These are phyloP conservation scores for Wickerhamomyces sydowiorum DNA, from an alignment of 805 yeast species.

Conservation along the genomic window DNA sequence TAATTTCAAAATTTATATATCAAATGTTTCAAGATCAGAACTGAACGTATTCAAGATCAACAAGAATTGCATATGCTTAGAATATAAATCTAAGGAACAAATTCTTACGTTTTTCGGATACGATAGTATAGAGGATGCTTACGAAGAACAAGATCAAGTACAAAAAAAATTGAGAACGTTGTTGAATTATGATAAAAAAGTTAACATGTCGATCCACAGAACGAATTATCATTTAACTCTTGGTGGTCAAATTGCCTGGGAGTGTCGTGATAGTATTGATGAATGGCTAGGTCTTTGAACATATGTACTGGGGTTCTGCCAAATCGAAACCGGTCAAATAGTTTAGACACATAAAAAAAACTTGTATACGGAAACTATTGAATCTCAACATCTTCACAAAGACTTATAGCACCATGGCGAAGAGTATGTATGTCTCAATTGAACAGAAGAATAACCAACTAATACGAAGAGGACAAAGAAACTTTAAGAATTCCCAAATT, in stretches of 20 bases:
- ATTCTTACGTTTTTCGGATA: conserved; percentile 10
- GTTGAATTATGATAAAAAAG: background rate
- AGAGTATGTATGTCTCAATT: background rate
- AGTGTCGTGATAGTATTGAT: conserved; percentile 5
- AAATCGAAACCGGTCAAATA: no score
- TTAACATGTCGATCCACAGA: conserved; percentile 1
- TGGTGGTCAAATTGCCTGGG: conserved; percentile 10
- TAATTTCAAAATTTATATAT: conserved; percentile 11
- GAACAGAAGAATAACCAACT: background rate
- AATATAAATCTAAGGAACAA: conserved; percentile 8
- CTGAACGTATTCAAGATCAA: conserved; percentile 4
- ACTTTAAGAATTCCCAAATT: conserved; percentile 12
- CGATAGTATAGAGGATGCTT: conserved; percentile 3
- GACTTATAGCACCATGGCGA: background rate
- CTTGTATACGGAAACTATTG: no score
- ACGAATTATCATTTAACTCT: conserved; percentile 3
- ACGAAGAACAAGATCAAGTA: background rate
- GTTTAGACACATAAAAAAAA: no score
- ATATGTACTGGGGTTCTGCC: no score
- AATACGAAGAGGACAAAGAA: conserved; percentile 1
- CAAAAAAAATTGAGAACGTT: background rate
- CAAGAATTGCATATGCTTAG: conserved; percentile 11
- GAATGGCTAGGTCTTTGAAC: conserved; percentile 1
- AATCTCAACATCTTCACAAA: no score
- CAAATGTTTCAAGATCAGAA: conserved; percentile 5